Percentiles rank a stretch among this genome's conserved stretches.
Conservation (phyloP, 306 rosid genomes). For the Acacia crassicarpa region DNA sequence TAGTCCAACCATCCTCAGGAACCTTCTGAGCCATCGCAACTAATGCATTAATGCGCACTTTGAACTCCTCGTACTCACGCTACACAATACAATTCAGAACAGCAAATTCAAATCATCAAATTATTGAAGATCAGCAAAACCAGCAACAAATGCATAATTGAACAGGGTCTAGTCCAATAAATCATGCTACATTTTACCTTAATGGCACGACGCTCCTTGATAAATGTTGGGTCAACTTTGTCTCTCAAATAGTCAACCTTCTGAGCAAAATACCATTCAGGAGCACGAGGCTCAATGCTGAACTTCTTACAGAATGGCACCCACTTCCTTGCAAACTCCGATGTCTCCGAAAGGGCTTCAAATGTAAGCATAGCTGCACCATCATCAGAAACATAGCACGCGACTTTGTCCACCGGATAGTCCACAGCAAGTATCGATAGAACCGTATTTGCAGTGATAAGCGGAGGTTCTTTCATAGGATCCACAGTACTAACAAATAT, state of each 20-base stretch:
- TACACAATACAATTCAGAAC: constrained; percentile 36
- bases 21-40: constrained; percentile 86
- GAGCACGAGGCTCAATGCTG: constrained; percentile 86
- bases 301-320: constrained; percentile 92
- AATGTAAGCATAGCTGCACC: constrained; percentile 98
- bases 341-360: constrained; percentile 92
- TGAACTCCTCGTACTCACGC: constrained; percentile 96
- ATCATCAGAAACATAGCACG: constrained; percentile 93
- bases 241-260: constrained; percentile 81
- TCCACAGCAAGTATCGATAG: constrained; percentile 89
- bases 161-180: not conserved
- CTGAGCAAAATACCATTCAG: constrained; percentile 88
- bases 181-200: constrained; percentile 50
- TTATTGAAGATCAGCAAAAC: not conserved
- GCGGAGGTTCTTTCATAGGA: constrained; percentile 94
- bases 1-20: constrained; percentile 98
- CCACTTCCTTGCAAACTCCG: constrained; percentile 96
- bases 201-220: constrained; percentile 85
- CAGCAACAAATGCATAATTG: not conserved
- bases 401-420: constrained; percentile 84
- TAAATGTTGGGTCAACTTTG: constrained; percentile 76
- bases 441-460: constrained; percentile 91
- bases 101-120: constrained; percentile 28
- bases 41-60: constrained; percentile 76
- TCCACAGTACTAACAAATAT: constrained; percentile 93